These are phyloP conservation scores for Phytopythium delawarense DNA, from an alignment of 352 stramenopile genomes.

Conservation along the genomic window DNA sequence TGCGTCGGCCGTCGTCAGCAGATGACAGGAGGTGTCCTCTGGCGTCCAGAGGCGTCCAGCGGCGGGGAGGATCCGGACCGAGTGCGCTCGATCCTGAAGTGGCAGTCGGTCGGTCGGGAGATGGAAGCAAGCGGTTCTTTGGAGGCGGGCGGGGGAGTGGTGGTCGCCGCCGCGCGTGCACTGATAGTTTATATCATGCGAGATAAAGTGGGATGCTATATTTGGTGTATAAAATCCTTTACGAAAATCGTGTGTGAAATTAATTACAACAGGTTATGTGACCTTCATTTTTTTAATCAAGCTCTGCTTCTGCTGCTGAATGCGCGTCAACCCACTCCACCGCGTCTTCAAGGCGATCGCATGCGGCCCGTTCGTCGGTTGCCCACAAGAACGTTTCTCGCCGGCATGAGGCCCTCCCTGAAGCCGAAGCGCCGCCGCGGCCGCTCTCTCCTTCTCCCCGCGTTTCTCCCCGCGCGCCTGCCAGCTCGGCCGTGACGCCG, in stretches of 20 bases:
- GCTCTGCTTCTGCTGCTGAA: too few relatives aligned
- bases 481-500: not conserved
- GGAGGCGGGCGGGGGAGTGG: too few relatives aligned
- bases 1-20: not conserved
- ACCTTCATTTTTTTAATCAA: not conserved
- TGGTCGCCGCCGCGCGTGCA: too few relatives aligned
- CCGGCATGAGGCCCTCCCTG: not conserved
- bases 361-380: not conserved
- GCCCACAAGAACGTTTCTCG: constrained; percentile 1
- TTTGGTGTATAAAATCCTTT: too few relatives aligned
- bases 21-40: too few relatives aligned
- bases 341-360: not conserved
- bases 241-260: too few relatives aligned
- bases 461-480: not conserved
- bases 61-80: too few relatives aligned
- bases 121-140: not conserved
- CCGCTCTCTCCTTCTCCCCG: not conserved
- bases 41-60: too few relatives aligned
- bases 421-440: not conserved
- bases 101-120: not conserved
- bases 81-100: not conserved
- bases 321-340: not conserved
- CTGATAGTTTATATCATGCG: too few relatives aligned
- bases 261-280: not conserved
- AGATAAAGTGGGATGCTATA: too few relatives aligned